A percentile compares a stretch with the other conserved stretches of the same genome.
phyloP scores from a whole-genome alignment of 2,329 filamentous ascomycete species.

The Tolypocladium endophyticum region DNA sequence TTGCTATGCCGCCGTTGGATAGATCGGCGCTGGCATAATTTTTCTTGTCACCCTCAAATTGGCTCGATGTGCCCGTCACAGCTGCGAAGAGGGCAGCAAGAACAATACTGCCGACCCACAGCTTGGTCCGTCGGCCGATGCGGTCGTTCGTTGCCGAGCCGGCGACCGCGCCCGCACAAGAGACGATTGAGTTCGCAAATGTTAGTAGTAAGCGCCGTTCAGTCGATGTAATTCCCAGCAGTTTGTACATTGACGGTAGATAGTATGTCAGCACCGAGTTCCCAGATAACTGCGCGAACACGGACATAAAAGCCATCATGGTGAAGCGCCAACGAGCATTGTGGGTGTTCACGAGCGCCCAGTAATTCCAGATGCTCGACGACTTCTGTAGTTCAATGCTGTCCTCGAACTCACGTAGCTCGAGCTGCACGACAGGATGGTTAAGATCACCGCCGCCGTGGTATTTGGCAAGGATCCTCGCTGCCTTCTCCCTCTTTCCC shows the following conservation, averaged over 20 bases:
- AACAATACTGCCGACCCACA: constrained; percentile 40
- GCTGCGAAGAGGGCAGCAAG: constrained; percentile 33
- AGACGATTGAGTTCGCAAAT: constrained; percentile 25
- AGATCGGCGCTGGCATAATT: constrained; percentile 20
- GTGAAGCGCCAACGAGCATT: constrained; percentile 38
- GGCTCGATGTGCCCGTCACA: constrained; percentile 34
- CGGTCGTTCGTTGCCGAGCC: constrained; percentile 19
- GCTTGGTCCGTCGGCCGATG: constrained; percentile 26
- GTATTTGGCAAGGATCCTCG: constrained; percentile 21
- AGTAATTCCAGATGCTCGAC: constrained; percentile 35
- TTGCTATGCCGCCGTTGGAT: constrained; percentile 34
- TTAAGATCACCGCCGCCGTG: constrained; percentile 21
- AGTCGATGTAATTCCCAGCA: constrained; percentile 43
- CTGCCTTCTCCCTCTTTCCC: constrained; percentile 24
- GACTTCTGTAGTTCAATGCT: constrained; percentile 33
- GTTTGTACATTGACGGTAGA: constrained; percentile 40
- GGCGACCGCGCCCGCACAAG: constrained; percentile 27
- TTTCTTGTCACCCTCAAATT: constrained; percentile 20
- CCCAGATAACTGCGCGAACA: constrained; percentile 44
- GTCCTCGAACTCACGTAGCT: constrained; percentile 27
- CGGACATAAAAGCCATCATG: constrained; percentile 39
- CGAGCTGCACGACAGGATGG: constrained; percentile 26
- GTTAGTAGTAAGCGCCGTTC: constrained; percentile 34
- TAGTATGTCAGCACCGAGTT: constrained; percentile 41
- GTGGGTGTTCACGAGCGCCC: constrained; percentile 36